Percentiles rank a stretch among this genome's conserved stretches.
Evolutionary conservation across 495 filamentous ascomycete genomes (phyloP).

Genomic region (Aspergillus funiculosus): DNA sequence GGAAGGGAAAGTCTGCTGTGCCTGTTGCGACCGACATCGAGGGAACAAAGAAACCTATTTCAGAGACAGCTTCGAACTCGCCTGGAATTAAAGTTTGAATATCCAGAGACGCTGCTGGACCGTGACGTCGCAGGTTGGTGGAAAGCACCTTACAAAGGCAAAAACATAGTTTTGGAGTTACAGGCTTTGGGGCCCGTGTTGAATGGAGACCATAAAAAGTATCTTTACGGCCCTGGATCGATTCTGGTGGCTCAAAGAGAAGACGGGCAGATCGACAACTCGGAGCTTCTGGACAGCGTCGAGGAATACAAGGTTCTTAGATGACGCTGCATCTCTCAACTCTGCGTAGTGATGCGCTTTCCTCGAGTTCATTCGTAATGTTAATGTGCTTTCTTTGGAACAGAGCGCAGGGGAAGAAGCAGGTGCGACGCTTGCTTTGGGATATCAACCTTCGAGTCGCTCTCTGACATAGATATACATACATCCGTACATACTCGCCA

Average conservation of each 20-base stretch:
- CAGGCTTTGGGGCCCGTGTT: constrained; percentile 64
- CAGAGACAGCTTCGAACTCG: constrained; percentile 11
- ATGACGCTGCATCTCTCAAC: no score
- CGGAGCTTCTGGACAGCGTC: constrained; percentile 58
- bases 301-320: constrained; percentile 61
- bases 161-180: constrained; percentile 6
- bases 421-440: no score
- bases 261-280: constrained; percentile 63
- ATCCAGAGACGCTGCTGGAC: constrained; percentile 32
- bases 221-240: constrained; percentile 72
- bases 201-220: constrained; percentile 54
- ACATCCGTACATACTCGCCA: no score
- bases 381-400: no score
- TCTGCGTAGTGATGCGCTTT: no score
- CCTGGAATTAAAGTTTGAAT: constrained; percentile 17
- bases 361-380: no score
- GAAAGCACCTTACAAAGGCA: background rate
- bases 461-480: no score
- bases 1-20: constrained; percentile 47
- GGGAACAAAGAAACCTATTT: constrained; percentile 15
- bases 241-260: constrained; percentile 76
- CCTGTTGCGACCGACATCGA: constrained; percentile 20
- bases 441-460: no score
- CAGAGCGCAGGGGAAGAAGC: no score
- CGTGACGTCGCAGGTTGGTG: constrained; percentile 48